Evolutionary conservation across 2,329 filamentous ascomycete genomes (phyloP).

Genomic region (Colletotrichum orbiculare): DNA sequence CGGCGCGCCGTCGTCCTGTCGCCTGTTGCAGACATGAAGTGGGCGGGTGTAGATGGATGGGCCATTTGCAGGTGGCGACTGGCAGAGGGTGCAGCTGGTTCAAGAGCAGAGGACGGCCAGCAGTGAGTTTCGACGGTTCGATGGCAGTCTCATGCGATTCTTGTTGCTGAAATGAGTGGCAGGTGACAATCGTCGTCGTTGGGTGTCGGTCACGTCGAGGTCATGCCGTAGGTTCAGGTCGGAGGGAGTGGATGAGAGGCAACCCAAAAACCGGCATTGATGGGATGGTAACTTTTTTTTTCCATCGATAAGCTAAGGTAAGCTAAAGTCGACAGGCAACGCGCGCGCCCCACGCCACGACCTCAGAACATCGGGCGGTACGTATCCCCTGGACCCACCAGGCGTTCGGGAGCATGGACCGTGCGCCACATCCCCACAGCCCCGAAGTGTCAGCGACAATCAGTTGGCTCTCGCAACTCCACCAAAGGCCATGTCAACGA

Average conservation of each 20-base stretch:
- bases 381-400: too few relatives aligned
- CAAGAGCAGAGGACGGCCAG: not conserved
- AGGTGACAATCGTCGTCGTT: slow-evolving; percentile 1
- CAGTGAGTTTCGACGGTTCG: not conserved
- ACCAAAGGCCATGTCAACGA: too few relatives aligned
- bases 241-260: slow-evolving; percentile 8
- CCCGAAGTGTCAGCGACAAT: too few relatives aligned
- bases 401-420: too few relatives aligned
- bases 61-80: slow-evolving; percentile 43
- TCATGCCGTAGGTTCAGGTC: slow-evolving; percentile 15
- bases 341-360: slow-evolving; percentile 18
- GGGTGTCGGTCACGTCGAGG: slow-evolving; percentile 5
- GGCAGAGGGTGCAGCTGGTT: not conserved
- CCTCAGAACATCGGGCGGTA: not conserved
- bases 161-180: not conserved
- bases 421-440: too few relatives aligned
- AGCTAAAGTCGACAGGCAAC: too few relatives aligned
- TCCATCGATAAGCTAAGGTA: slow-evolving; percentile 16
- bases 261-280: slow-evolving; percentile 22
- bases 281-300: slow-evolving; percentile 35
- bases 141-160: not conserved
- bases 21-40: slow-evolving; percentile 46
- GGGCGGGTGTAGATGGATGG: slow-evolving; percentile 42
- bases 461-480: too few relatives aligned
- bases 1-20: slow-evolving; percentile 39